A percentile compares a stretch with the other conserved stretches of the same genome.
Evolutionary conservation across 1,284 basidiomycete genomes (phyloP).

Genomic region (Cryptococcus neoformans): DNA sequence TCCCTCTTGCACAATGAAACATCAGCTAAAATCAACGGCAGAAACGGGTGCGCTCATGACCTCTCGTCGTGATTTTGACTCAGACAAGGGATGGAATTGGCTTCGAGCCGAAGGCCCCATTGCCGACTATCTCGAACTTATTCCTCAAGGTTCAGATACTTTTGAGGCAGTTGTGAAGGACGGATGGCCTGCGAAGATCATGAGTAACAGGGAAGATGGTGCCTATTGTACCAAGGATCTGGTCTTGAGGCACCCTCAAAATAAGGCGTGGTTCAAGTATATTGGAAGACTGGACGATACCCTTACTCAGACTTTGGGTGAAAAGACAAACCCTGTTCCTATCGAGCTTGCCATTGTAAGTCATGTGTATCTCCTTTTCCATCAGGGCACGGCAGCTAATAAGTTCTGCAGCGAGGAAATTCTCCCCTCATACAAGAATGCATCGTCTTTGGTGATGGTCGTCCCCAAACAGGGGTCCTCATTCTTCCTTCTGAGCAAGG

Average conservation of each 20-base stretch:
- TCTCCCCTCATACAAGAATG: conserved; percentile 54
- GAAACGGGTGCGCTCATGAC: conserved; percentile 47
- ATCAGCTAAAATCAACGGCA: neutral
- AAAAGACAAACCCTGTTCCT: conserved; percentile 59
- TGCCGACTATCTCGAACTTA: conserved; percentile 53
- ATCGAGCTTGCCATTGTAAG: conserved; percentile 47
- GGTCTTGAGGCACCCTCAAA: conserved; percentile 54
- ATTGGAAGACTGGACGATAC: conserved; percentile 63
- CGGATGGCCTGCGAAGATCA: conserved; percentile 59
- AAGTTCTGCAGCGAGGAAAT: conserved; percentile 32
- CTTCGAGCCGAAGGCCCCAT: conserved; percentile 51
- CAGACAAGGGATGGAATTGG: conserved; percentile 63
- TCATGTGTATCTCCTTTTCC: neutral
- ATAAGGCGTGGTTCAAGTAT: conserved; percentile 55
- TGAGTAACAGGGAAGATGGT: conserved; percentile 58
- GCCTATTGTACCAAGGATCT: conserved; percentile 62
- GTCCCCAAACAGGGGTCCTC: conserved; percentile 57
- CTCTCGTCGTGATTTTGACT: conserved; percentile 54
- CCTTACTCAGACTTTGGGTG: conserved; percentile 51
- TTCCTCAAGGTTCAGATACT: conserved; percentile 51
- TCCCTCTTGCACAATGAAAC: neutral
- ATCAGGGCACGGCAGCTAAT: neutral
- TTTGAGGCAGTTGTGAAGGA: conserved; percentile 58
- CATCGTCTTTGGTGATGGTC: conserved; percentile 60
- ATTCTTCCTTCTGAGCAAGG: conserved; percentile 57